Conservation (phyloP, 257 asterid species). For the Rubia yunnanensis region DNA sequence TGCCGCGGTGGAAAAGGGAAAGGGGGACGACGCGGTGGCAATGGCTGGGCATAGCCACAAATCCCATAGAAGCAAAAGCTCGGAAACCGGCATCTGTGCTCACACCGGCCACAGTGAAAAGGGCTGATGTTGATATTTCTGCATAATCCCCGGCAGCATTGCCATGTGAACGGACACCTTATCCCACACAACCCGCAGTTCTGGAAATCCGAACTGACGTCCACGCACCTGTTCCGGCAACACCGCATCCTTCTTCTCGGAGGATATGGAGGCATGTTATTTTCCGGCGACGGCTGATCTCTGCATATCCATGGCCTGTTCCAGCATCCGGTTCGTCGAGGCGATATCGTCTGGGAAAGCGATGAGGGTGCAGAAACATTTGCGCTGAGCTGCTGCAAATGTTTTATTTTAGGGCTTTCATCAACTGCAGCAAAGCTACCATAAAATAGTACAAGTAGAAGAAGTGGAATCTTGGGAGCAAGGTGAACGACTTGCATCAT, state of each 20-base stretch:
- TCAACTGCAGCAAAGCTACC: slow-evolving; percentile 1
- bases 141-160: not conserved
- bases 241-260: slow-evolving; percentile 27
- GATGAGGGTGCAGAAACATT: slow-evolving; percentile 25
- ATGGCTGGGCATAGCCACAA: slow-evolving; percentile 1
- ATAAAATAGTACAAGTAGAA: slow-evolving; percentile 3
- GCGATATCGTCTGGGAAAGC: slow-evolving; percentile 25
- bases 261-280: slow-evolving; percentile 10
- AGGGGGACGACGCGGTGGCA: slow-evolving; percentile 25
- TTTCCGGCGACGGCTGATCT: not conserved
- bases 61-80: slow-evolving; percentile 4
- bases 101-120: slow-evolving; percentile 2
- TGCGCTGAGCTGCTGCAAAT: slow-evolving; percentile 10
- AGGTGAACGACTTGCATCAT: slow-evolving; percentile 1
- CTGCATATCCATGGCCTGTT: slow-evolving; percentile 60
- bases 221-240: slow-evolving; percentile 59
- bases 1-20: slow-evolving; percentile 9
- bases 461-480: not conserved
- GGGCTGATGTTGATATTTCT: not conserved
- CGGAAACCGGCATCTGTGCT: not conserved
- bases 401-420: not conserved
- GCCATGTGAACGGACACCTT: slow-evolving; percentile 8
- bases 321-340: slow-evolving; percentile 41
- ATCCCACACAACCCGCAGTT: slow-evolving; percentile 62
- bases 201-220: slow-evolving; percentile 38